A percentile compares a stretch with the other conserved stretches of the same genome.
Evolutionary conservation across 2,329 filamentous ascomycete species (phyloP).

Genomic region (Purpureocillium takamizusanense): DNA sequence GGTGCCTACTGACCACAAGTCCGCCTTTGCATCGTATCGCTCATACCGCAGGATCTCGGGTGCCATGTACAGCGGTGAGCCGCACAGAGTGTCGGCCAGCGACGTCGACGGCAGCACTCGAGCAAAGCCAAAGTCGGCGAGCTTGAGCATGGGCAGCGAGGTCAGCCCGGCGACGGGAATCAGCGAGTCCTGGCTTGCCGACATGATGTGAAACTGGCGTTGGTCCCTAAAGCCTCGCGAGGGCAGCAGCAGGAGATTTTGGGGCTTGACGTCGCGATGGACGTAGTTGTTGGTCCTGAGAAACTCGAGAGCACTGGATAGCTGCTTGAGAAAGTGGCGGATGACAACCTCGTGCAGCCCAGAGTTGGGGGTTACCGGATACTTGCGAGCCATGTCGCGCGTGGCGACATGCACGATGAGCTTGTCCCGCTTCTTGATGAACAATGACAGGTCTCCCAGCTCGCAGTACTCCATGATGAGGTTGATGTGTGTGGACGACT

Average conservation of each 20-base stretch:
- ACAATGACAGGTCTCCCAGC: slow-evolving; percentile 84
- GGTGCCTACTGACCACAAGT: slow-evolving; percentile 95
- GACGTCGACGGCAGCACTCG: slow-evolving; percentile 84
- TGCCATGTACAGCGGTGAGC: slow-evolving; percentile 96
- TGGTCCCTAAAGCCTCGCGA: slow-evolving; percentile 61
- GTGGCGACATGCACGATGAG: slow-evolving; percentile 73
- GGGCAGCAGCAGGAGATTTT: slow-evolving; percentile 86
- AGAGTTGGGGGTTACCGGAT: slow-evolving; percentile 72
- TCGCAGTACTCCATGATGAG: slow-evolving; percentile 98
- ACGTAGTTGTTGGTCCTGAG: slow-evolving; percentile 78
- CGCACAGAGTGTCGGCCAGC: slow-evolving; percentile 90
- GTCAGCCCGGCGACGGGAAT: slow-evolving; percentile 72
- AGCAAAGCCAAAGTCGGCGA: slow-evolving; percentile 98
- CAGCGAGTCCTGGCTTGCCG: slow-evolving; percentile 68
- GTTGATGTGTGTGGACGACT: slow-evolving; percentile 82
- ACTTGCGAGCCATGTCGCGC: slow-evolving; percentile 84
- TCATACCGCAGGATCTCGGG: slow-evolving; percentile 96
- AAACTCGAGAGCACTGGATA: slow-evolving; percentile 85
- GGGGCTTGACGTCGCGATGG: slow-evolving; percentile 94
- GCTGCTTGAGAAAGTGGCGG: slow-evolving; percentile 91
- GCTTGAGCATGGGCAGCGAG: slow-evolving; percentile 90
- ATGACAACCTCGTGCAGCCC: slow-evolving; percentile 96
- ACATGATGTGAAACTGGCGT: slow-evolving; percentile 51
- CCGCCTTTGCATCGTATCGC: slow-evolving; percentile 93
- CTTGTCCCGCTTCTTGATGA: slow-evolving; percentile 89